Base-by-base conservation (phyloP, 257 asterid genomes). In the Petrea volubilis region DNA sequence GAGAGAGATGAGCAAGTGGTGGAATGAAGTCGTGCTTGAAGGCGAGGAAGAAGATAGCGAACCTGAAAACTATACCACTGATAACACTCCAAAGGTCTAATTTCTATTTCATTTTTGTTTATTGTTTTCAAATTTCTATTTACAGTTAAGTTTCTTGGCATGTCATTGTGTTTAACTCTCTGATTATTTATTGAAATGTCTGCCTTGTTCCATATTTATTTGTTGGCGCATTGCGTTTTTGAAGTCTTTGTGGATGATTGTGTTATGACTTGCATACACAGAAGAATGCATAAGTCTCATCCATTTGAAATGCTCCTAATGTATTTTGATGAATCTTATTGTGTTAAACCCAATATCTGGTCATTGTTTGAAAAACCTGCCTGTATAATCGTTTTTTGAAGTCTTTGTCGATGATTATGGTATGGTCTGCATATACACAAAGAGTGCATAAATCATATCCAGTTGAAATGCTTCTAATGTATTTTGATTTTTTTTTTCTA, bases 1-100 rank as follows among this genome's bases (percentile, higher is more conserved):
- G 73, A 78, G 25, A 41, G 81, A 79, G 67, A 79, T 81, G 85
- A 79, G 60, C 28, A 66, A 80, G 36, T 80, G 82, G 87, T 73
- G 78, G 80, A 71, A 77, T 36, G 59, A 82, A 55, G 84, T 80
- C 0, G 70, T 64, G 5, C 17, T 21, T 20, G 87, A 80, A 67
- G 79, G 72, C 5, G 81, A 75, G 0, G 75, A 76, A 0, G 73
- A 77, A 10, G 84, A 31, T 4, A 1, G 17, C 28, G 70, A 70
- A 2, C 46, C 61, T 31, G 68, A 62, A 50, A 64, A 72, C 41
- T 7, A 40, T 51, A 41, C 10, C 77, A 15, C 2, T 40, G 64
- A 62, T 18, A 17, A 58, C 47, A 59, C 34, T 60, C 70, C 28
- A 40, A 76, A 78, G 87, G 87, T 81, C 31, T 63, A 20, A 7